Percentiles rank a stretch among this genome's conserved stretches.
These are phyloP conservation scores for Eucalyptus polybractea DNA, from an alignment of 345 rosid genomes.

Conservation along the genomic window DNA sequence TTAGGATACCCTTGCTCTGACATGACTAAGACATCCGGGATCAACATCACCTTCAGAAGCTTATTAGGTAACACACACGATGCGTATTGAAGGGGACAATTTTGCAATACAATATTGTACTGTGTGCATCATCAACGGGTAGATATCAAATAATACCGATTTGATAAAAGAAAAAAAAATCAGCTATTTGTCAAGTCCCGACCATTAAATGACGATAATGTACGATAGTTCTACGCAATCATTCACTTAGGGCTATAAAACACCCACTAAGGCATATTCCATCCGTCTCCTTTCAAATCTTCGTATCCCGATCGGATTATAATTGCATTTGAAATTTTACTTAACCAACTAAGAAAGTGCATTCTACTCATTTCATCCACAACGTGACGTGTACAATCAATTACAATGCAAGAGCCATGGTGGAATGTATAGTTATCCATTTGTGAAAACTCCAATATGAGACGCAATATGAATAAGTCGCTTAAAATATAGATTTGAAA, in stretches of 20 bases:
- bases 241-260: background rate
- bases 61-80: background rate
- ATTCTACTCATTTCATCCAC: background rate
- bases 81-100: background rate
- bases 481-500: background rate
- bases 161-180: background rate
- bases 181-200: background rate
- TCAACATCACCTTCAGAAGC: background rate
- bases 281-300: background rate
- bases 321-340: background rate
- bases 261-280: background rate
- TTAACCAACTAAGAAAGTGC: background rate
- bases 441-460: background rate
- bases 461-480: background rate
- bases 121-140: background rate
- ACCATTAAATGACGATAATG: background rate
- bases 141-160: background rate
- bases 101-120: background rate
- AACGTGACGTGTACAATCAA: fast-evolving
- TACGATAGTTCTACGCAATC: background rate
- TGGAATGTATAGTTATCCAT: background rate
- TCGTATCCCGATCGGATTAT: fast-evolving
- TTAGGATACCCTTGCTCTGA: background rate
- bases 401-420: background rate
- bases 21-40: background rate